Evolutionary conservation across 1,284 basidiomycete species (phyloP), one percentile per base, ranked within the genome.

Genomic region (Kalmanozyma brasiliensis): DNA sequence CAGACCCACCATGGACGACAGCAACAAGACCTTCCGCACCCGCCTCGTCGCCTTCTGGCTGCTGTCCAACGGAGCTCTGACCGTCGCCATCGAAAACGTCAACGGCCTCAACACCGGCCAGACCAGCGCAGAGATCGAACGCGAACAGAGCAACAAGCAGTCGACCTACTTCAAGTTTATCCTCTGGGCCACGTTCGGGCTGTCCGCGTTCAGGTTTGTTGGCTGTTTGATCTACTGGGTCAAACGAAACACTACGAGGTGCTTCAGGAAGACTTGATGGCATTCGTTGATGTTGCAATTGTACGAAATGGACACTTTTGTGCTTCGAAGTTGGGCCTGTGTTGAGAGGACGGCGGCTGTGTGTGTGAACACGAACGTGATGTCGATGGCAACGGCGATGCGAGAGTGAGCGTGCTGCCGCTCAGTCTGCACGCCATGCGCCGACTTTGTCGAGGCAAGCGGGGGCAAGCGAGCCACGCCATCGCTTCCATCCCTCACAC

Each of bases 101-200:
- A 92, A 92, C 74, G 92, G 93, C 17, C 78, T 93, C 45, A 87
- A 83, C 53, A 83, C 83, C n/a, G 73, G 78, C 35, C 17, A 55
- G 33, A 65, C 53, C 8, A 38, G 58, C 29, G 56, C 83, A 0
- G 82, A 91, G 70, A 84, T 84, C 52, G 57, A 82, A 52, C 89
- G 88, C 80, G 62, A 77, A 57, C 73, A 74, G 40, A 49, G 29
- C 41, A 60, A 56, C 13, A 77, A 78, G 51, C 73, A 76, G 42
- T 74, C 82, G 46, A 73, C 80, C 14, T 75, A 79, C 55, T 78
- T 79, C 83, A 85, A 87, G 23, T 84, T 92, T 62, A 91, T 97
- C 66, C 86, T 98, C 33, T 97, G 91, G 85, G 90, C 91, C 26
- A 97, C 93, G 0, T 95, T 96, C 81, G 89, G 83, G 7, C 86